A percentile compares a stretch with the other conserved stretches of the same genome.
Conservation (phyloP, 2,329 filamentous ascomycete species). For the Aspergillus carbonarius region DNA sequence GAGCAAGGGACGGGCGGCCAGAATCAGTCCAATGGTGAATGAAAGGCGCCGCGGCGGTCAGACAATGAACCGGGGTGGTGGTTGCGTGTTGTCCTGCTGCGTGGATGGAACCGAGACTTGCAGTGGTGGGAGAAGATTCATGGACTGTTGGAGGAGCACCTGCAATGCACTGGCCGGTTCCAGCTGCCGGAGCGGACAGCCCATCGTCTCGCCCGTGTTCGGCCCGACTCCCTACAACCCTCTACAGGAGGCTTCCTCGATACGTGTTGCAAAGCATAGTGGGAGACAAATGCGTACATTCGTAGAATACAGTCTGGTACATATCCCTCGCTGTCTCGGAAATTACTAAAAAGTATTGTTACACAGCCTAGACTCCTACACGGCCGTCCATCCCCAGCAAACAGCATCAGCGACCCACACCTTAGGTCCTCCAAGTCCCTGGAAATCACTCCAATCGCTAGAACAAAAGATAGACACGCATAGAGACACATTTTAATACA, state of each 20-base stretch:
- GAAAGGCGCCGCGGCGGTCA: not conserved
- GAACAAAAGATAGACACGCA: not conserved
- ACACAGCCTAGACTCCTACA: slow-evolving; percentile 2
- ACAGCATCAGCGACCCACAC: not conserved
- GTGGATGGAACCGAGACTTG: no score
- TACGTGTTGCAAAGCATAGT: not conserved
- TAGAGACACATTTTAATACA: not conserved
- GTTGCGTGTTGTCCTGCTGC: not conserved
- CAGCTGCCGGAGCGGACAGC: not conserved
- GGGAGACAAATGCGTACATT: not conserved
- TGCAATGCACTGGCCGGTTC: not conserved
- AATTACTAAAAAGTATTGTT: not conserved
- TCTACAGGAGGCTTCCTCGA: not conserved
- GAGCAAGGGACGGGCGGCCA: slow-evolving; percentile 11
- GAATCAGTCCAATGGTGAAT: slow-evolving; percentile 1
- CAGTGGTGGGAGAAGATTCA: not conserved
- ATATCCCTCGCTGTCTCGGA: not conserved
- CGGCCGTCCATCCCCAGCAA: not conserved
- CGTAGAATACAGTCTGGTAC: not conserved
- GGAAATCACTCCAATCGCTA: not conserved
- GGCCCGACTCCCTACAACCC: no score
- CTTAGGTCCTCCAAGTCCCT: not conserved
- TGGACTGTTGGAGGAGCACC: not conserved
- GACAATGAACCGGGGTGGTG: not conserved
- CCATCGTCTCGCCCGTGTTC: not conserved